Conservation (phyloP, 495 filamentous ascomycete species). For the Gamarada debralockiae region DNA sequence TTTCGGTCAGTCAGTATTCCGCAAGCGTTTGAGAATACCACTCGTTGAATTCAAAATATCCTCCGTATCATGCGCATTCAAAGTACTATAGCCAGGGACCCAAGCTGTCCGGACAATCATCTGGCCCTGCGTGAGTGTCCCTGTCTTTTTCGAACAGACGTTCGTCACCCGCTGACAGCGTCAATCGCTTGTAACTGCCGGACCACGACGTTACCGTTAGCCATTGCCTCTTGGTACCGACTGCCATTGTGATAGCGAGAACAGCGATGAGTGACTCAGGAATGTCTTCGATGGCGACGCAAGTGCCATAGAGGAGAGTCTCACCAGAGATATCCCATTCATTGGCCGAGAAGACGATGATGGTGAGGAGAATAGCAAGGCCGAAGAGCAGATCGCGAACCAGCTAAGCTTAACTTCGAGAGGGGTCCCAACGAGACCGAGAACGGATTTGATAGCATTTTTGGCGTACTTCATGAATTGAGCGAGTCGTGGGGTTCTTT, state of each 20-base stretch:
- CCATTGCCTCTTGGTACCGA: constrained; percentile 72
- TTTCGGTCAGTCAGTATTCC: neutral
- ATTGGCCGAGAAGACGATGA: constrained; percentile 63
- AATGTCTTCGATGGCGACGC: constrained; percentile 67
- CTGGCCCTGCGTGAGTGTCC: no score
- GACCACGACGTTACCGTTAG: constrained; percentile 63
- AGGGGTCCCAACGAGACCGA: constrained; percentile 66
- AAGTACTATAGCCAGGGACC: no score
- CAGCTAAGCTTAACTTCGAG: constrained; percentile 66
- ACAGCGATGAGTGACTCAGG: constrained; percentile 77
- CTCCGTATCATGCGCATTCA: no score
- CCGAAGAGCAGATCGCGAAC: constrained; percentile 66
- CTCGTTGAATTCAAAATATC: no score
- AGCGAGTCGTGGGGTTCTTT: constrained; percentile 26
- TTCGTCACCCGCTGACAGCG: no score
- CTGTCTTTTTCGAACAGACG: no score
- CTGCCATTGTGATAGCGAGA: constrained; percentile 71
- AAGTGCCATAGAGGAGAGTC: constrained; percentile 64
- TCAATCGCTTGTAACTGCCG: no score
- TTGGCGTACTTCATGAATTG: constrained; percentile 32
- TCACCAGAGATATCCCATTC: constrained; percentile 55
- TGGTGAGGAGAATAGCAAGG: constrained; percentile 64
- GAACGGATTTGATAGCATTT: constrained; percentile 40
- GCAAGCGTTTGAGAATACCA: no score
- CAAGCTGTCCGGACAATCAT: no score